Percentiles rank a stretch among this genome's conserved stretches.
Conservation (phyloP, 306 rosid genomes). For the Glycine latifolia region DNA sequence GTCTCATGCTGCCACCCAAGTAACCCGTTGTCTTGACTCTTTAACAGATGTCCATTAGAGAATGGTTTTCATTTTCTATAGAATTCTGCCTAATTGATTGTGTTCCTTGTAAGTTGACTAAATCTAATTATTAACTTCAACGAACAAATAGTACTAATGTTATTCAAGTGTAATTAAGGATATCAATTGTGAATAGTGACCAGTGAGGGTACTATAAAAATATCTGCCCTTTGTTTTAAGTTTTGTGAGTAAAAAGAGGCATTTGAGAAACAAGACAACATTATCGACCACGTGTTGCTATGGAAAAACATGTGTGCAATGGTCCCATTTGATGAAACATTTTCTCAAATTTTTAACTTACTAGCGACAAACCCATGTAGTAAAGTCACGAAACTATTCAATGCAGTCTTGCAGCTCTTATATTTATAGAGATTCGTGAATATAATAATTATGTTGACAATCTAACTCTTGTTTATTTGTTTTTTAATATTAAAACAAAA, state of each 20-base stretch:
- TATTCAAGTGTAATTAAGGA: background rate
- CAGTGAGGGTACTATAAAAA: background rate
- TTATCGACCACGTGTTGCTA: constrained; percentile 44
- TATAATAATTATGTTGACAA: background rate
- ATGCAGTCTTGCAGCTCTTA: background rate
- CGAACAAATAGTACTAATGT: background rate
- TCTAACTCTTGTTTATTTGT: background rate
- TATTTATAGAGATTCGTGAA: constrained; percentile 9
- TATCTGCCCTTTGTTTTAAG: background rate
- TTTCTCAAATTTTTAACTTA: constrained; percentile 5
- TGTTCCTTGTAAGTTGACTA: constrained; percentile 26
- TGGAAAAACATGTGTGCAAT: constrained; percentile 33
- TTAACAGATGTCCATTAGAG: constrained; percentile 26
- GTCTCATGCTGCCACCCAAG: constrained; percentile 35
- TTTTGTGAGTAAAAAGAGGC: constrained; percentile 5
- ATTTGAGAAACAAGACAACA: constrained; percentile 34
- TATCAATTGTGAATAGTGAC: background rate
- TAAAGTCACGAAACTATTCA: constrained; percentile 10
- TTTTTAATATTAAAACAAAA: background rate
- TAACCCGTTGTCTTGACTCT: background rate
- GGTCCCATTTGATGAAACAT: constrained; percentile 36
- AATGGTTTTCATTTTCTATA: background rate
- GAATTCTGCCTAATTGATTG: constrained; percentile 17
- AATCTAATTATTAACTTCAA: constrained; percentile 8
- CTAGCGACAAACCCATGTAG: constrained; percentile 13